Evolutionary conservation across 805 yeast species (phyloP), one percentile per base, ranked within the genome.

Genomic region (Candida palmyrensis): DNA sequence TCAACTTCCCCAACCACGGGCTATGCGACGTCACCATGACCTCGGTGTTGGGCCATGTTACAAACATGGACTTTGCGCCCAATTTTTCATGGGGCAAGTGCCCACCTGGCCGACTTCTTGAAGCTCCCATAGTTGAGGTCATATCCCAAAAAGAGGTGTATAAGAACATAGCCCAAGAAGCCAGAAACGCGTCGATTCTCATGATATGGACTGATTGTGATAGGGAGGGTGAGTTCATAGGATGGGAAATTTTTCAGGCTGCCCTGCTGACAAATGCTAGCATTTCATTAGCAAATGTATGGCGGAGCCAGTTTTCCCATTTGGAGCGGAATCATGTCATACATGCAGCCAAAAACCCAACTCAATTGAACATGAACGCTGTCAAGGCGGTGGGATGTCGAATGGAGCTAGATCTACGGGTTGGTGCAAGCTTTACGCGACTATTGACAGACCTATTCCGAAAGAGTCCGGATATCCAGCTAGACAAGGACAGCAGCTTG

Each of bases 161-260:
- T 3, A 57, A 64, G 8, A 92, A 90, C 50, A 86, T 92, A 30
- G 55, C 71, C 19, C 55, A 55, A 3, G 87, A 87, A 49, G 83
- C 88, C 4, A 54, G 79, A 25, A 49, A 48, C 13, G 74, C 85
- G 4, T 73, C 77, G 33, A 62, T 62, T 25, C 59, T 92, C 35
- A 85, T 87, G 84, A 86, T 92, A 6, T 92, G 98, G 97, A 92
- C 98, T 1, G 99, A 92, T 69, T 92, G 98, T 59, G 97, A 89
- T 68, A 67, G 97, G 23, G 97, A 89, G 53, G 97, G 97, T 2
- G 97, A 89, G 54, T 82, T 78, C 55, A 89, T 89, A 36, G 97
- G 97, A 0, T 77, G 70, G 62, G 96, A 89, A 47, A 77, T 94
- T 11, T 68, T 75, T 22, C 69, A 77, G 33, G 80, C 79, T n/a